Evolutionary conservation across 306 rosid species (phyloP), one percentile per base, ranked within the genome.

Genomic region (Begonia fuchsioides): DNA sequence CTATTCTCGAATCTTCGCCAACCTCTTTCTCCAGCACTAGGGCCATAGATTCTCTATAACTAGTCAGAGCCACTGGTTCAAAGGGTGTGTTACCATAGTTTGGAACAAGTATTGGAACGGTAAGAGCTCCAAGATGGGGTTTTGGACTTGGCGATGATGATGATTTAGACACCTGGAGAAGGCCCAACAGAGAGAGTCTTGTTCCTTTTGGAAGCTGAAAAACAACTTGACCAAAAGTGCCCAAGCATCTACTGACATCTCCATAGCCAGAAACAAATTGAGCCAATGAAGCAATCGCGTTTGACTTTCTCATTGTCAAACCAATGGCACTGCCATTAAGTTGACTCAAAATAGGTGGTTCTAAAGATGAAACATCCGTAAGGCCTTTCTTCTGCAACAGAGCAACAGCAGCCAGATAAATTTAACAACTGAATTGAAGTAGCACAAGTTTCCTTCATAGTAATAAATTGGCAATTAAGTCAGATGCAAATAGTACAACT

Each of bases 301-400:
- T 79, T 54, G 93, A 73, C 68, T 77, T 75, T 74, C 84, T 79
- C 60, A 82, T 77, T 55, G 67, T 68, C 52, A 92, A 50, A 66
- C 96, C 94, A 52, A 92, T 15, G 47, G 76, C 94, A 49, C 87
- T 60, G 50, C 96, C 93, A 32, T 52, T 71, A 5, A 59, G 83
- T 71, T 68, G 61, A 68, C 60, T 78, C 66, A 90, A 67, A 65
- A 90, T 76, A 17, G 93, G 82, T 13, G 98, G 96, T 59, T 87
- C 96, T 44, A 61, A 67, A 12, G 77, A 77, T 59, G 92, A 77
- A 47, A 63, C 45, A 44, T 73, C 82, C 1, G 93, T 75, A 18
- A 82, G 78, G 61, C 98, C 87, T 60, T 79, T 73, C 43, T 70
- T 94, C 69, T 71, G 67, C 73, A 40, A 56, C 50, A 35, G 20